Conservation (phyloP, 2,329 filamentous ascomycete genomes). For the Calonectria montana region DNA sequence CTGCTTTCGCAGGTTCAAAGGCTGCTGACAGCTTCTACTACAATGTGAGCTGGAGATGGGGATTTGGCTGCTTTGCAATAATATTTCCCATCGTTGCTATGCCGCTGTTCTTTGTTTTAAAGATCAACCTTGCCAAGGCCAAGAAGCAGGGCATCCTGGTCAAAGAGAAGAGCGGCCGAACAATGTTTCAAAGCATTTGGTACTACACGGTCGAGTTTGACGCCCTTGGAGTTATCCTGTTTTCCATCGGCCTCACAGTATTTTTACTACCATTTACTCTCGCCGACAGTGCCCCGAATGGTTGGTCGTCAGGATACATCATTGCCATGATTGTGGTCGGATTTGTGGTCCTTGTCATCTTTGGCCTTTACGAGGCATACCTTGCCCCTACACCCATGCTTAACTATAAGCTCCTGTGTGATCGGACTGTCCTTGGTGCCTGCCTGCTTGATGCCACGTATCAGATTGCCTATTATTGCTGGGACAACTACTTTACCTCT, state of each 20-base stretch:
- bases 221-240: constrained; percentile 60
- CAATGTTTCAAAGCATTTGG: constrained; percentile 55
- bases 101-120: constrained; percentile 67
- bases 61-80: constrained; percentile 73
- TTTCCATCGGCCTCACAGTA: constrained; percentile 63
- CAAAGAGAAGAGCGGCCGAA: constrained; percentile 54
- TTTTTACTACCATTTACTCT: constrained; percentile 72
- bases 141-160: constrained; percentile 59
- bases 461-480: constrained; percentile 57
- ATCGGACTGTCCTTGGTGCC: constrained; percentile 62
- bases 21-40: constrained; percentile 38
- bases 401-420: constrained; percentile 59
- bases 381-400: constrained; percentile 67
- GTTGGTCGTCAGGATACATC: constrained; percentile 62
- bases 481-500: constrained; percentile 61
- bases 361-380: constrained; percentile 68
- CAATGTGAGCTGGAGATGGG: constrained; percentile 40
- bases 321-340: constrained; percentile 69
- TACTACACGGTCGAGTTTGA: constrained; percentile 38
- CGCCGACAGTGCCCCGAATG: constrained; percentile 49
- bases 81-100: constrained; percentile 69
- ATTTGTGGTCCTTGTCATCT: constrained; percentile 59
- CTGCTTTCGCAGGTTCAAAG: constrained; percentile 50
- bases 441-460: constrained; percentile 53
- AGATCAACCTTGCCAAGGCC: constrained; percentile 67